A percentile compares a stretch with the other conserved stretches of the same genome.
These are phyloP conservation scores for Dimargaris xerosporica DNA, from an alignment of 192 early-diverging fungal species.

Conservation along the genomic window DNA sequence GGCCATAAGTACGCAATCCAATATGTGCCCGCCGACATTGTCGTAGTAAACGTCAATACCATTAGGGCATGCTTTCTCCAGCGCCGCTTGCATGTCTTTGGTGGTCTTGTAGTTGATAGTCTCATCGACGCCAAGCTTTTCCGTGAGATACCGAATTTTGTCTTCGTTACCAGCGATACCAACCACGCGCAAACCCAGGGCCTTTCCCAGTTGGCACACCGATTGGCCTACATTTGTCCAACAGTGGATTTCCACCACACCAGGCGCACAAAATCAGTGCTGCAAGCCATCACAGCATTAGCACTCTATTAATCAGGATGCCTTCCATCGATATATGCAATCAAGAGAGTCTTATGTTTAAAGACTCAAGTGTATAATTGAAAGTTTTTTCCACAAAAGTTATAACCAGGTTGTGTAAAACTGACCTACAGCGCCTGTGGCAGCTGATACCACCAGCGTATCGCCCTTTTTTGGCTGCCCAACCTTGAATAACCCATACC, in stretches of 20 bases:
- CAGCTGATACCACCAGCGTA: slow-evolving; percentile 65
- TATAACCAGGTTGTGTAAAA: slow-evolving; percentile 5
- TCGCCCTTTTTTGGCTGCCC: slow-evolving; percentile 66
- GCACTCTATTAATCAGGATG: neutral
- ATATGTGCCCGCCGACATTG: slow-evolving; percentile 61
- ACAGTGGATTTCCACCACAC: no score
- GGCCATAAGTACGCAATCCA: slow-evolving; percentile 47
- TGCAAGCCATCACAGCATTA: neutral
- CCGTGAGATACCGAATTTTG: slow-evolving; percentile 53
- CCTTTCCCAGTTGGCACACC: slow-evolving; percentile 69
- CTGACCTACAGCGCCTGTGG: slow-evolving; percentile 55
- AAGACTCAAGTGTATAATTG: no score
- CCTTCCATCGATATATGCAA: neutral
- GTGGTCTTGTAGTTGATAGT: slow-evolving; percentile 87
- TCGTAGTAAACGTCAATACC: slow-evolving; percentile 84
- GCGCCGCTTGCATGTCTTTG: slow-evolving; percentile 24
- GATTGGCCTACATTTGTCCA: slow-evolving; percentile 23
- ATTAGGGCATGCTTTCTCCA: slow-evolving; percentile 46
- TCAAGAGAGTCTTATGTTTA: no score
- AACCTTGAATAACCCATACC: slow-evolving; percentile 38
- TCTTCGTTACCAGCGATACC: slow-evolving; percentile 73
- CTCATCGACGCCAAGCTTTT: slow-evolving; percentile 54
- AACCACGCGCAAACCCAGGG: slow-evolving; percentile 58
- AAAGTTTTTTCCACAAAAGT: slow-evolving; percentile 19
- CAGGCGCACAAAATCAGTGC: neutral